These are phyloP conservation scores for Talaromyces sp. DNA, from an alignment of 2,329 filamentous ascomycete genomes.

Conservation along the genomic window DNA sequence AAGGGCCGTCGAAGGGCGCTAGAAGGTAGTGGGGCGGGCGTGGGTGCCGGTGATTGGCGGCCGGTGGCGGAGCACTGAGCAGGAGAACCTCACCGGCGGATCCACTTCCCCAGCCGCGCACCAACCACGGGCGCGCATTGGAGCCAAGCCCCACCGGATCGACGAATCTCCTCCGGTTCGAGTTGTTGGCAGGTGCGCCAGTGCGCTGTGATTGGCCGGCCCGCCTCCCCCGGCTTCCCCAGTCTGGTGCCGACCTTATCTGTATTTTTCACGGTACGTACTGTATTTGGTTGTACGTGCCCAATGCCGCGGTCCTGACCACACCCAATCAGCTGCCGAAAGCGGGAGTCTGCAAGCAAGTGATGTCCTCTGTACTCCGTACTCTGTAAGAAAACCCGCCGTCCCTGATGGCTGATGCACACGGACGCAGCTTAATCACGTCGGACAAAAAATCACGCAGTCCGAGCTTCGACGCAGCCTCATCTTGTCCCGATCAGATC, in stretches of 20 bases:
- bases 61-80: neutral
- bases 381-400: neutral
- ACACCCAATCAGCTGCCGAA: too few species aligned
- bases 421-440: neutral
- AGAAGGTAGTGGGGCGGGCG: conserved; percentile 2
- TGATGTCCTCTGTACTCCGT: too few species aligned
- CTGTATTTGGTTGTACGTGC: too few species aligned
- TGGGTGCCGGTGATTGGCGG: neutral
- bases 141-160: neutral
- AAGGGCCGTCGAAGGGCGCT: conserved; percentile 9
- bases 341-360: too few species aligned
- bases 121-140: neutral
- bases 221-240: neutral
- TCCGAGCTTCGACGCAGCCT: neutral
- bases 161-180: neutral
- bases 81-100: neutral
- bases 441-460: neutral
- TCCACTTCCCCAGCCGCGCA: neutral
- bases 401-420: neutral
- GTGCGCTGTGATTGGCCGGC: neutral
- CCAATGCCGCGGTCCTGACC: too few species aligned
- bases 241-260: neutral
- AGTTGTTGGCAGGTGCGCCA: neutral
- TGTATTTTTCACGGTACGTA: neutral
- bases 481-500: neutral